Evolutionary conservation across 768 basidiomycete species (phyloP).

Genomic region (Neoboletus subvelutipes): DNA sequence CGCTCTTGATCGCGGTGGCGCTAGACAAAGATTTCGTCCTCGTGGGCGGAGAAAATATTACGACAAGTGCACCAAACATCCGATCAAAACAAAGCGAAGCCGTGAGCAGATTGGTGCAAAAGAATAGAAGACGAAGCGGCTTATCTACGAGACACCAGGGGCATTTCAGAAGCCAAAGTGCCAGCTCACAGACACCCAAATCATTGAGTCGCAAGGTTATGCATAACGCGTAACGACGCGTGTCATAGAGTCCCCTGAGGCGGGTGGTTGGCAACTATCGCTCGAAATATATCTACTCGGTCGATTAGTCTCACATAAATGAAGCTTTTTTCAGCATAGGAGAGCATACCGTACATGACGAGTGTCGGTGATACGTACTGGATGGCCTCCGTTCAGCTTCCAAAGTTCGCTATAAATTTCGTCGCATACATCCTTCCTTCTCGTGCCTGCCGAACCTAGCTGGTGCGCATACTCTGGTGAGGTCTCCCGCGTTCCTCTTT

Average conservation of each 20-base stretch:
- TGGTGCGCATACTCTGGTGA: not conserved
- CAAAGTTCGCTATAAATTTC: not conserved
- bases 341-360: not conserved
- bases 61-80: not conserved
- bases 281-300: not conserved
- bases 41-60: not conserved
- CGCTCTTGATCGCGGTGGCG: not conserved
- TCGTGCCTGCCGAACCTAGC: too few relatives aligned
- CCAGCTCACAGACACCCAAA: not conserved
- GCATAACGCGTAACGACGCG: not conserved
- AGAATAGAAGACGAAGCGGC: not conserved
- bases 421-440: not conserved
- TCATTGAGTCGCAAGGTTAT: not conserved
- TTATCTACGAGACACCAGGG: not conserved
- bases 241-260: not conserved
- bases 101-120: not conserved
- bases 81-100: not conserved
- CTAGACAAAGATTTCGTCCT: not conserved
- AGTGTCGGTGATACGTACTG: not conserved
- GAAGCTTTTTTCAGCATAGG: too few relatives aligned
- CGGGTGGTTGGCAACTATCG: not conserved
- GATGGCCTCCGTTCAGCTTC: not conserved
- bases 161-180: not conserved
- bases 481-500: not conserved
- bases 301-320: not conserved